phyloP scores from a whole-genome alignment of 805 yeast species.

The Spathaspora passalidarum region DNA sequence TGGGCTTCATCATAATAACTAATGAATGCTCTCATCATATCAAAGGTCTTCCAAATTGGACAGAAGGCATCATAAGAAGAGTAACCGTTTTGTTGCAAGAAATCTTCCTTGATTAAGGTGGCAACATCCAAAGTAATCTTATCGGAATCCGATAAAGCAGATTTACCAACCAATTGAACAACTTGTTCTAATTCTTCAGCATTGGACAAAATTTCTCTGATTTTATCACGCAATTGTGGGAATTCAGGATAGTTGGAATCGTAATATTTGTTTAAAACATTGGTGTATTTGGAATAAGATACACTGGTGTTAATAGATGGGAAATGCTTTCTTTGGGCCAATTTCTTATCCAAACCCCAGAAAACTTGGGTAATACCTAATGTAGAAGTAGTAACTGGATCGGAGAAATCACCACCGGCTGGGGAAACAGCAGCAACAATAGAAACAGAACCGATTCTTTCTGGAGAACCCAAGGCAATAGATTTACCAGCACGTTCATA shows the following conservation, averaged over 20 bases:
- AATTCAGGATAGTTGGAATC: slow-evolving; percentile 86
- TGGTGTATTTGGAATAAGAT: slow-evolving; percentile 95
- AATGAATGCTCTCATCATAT: slow-evolving; percentile 95
- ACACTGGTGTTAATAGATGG: slow-evolving; percentile 96
- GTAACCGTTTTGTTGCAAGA: slow-evolving; percentile 98
- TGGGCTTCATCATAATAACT: slow-evolving; percentile 96
- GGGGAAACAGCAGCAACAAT: slow-evolving; percentile 99
- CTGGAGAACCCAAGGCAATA: slow-evolving; percentile 91
- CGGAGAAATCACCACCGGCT: slow-evolving; percentile 99
- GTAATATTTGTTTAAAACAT: slow-evolving; percentile 80
- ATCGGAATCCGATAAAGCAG: slow-evolving; percentile 94
- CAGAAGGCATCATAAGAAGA: slow-evolving; percentile 98
- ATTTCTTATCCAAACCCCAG: slow-evolving; percentile 99
- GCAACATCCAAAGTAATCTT: slow-evolving; percentile 96
- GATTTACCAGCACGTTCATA: slow-evolving; percentile 99
- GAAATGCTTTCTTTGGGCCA: slow-evolving; percentile 99
- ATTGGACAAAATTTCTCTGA: slow-evolving; percentile 89
- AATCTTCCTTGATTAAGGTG: slow-evolving; percentile 89
- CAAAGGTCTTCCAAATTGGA: slow-evolving; percentile 98
- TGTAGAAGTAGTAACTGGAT: slow-evolving; percentile 98
- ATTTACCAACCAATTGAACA: slow-evolving; percentile 98
- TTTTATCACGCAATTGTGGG: slow-evolving; percentile 84
- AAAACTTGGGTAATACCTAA: slow-evolving; percentile 99
- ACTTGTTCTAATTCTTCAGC: slow-evolving; percentile 99
- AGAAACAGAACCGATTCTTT: slow-evolving; percentile 96